Evolutionary conservation across 805 yeast species (phyloP), one percentile per base, ranked within the genome.

Genomic region (Yamadazyma philogaea): DNA sequence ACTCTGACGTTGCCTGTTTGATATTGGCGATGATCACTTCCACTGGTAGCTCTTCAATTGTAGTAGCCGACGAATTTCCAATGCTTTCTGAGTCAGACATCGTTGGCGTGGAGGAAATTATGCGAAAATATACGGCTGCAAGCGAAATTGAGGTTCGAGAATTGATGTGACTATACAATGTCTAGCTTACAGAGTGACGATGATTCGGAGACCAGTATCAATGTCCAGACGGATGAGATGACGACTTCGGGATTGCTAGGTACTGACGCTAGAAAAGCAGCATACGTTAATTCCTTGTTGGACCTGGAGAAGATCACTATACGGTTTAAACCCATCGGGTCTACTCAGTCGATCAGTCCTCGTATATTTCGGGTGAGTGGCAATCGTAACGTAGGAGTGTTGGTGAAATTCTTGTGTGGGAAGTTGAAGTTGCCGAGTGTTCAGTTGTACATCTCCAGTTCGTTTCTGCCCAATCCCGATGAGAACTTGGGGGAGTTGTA

Each of bases 311-410:
- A 71, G 50, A 60, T 79, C 12, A 69, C 76, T 1, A 61, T 81
- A 7, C 58, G 86, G 27, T 77, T 82, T 52, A 77, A 74, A 46
- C 74, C 87, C 1, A 76, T 82, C 26, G 87, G 87, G 0, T 73
- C 84, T 0, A 68, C 79, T 0, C 74, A 75, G 1, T 62, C 65
- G 3, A 61, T 82, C 3, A 61, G 55, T 1, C 85, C 85, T 0
- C 61, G 67, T 2, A 65, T 75, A 1, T 79, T 75, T 53, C 72
- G 69, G 44, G 76, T 78, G 2, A 69, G 78, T 11, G 55, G 68
- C 17, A 61, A 64, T 22, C 80, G 75, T 44, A 70, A 70, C 4
- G 70, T 77, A 37, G 63, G 72, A 3, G 74, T 79, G 1, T 55
- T 78, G 28, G 57, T 62, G 21, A 68, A 59, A 45, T 81, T 76